Percentiles rank a stretch among this genome's conserved stretches.
These are phyloP conservation scores for Colletotrichum liaoningense DNA, from an alignment of 2,329 filamentous ascomycete genomes.

Conservation along the genomic window DNA sequence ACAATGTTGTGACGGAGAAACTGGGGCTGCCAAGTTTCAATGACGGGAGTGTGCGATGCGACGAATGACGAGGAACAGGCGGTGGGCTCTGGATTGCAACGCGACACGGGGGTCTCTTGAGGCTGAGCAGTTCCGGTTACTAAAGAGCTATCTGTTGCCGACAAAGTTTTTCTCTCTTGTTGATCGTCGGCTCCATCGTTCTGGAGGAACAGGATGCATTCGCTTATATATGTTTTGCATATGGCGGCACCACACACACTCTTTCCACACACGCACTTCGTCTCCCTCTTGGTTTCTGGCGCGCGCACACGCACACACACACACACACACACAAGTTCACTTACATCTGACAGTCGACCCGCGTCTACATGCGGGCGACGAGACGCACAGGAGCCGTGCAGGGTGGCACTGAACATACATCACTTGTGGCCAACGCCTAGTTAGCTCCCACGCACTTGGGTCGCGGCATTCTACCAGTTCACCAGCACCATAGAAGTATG, in stretches of 20 bases:
- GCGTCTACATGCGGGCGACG: conserved; percentile 32
- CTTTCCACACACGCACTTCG: conserved; percentile 11
- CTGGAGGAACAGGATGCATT: conserved; percentile 28
- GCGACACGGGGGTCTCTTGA: conserved; percentile 15
- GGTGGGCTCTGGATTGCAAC: background rate
- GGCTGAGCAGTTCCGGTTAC: conserved; percentile 6
- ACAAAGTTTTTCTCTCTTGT: conserved; percentile 13
- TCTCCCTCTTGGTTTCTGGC: background rate
- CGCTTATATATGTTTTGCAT: conserved; percentile 34
- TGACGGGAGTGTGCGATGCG: background rate
- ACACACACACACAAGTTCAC: conserved; percentile 29
- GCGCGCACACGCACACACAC: background rate
- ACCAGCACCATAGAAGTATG: background rate
- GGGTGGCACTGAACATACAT: conserved; percentile 32
- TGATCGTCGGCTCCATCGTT: conserved; percentile 23
- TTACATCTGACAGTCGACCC: conserved; percentile 34
- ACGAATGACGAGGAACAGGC: background rate
- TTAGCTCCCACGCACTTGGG: conserved; percentile 9
- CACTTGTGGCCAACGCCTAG: conserved; percentile 1
- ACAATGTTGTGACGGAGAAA: conserved; percentile 27
- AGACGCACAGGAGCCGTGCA: conserved; percentile 34
- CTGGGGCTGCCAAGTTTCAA: conserved; percentile 33
- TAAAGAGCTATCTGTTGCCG: conserved; percentile 11
- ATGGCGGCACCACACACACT: conserved; percentile 25
- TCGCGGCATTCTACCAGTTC: conserved; percentile 1